phyloP scores from a whole-genome alignment of 176 grass and related monocot genomes.

The Avena sativa region DNA sequence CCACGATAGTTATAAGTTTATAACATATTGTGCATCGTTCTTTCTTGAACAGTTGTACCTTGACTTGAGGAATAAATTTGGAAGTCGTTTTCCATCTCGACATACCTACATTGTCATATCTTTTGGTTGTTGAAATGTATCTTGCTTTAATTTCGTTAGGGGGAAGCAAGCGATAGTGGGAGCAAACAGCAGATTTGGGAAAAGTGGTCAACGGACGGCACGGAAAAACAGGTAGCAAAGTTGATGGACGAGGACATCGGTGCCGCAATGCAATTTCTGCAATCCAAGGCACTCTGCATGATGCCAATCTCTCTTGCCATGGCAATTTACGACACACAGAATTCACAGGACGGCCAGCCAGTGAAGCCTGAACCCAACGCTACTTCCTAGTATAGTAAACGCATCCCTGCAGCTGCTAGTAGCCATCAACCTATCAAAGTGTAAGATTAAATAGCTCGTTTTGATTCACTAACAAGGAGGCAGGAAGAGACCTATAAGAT shows the following conservation, averaged over 20 bases:
- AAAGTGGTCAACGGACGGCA: constrained; percentile 98
- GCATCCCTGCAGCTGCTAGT: constrained; percentile 43
- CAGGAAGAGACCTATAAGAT: constrained; percentile 73
- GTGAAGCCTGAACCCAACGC: constrained; percentile 94
- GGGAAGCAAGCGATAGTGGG: constrained; percentile 84
- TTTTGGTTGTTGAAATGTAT: constrained; percentile 54
- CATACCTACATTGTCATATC: constrained; percentile 34
- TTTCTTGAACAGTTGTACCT: constrained; percentile 13
- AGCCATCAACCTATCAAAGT: constrained; percentile 45
- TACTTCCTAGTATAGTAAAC: constrained; percentile 71
- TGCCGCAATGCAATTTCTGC: constrained; percentile 96
- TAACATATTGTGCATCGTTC: constrained; percentile 13
- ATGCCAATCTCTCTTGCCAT: constrained; percentile 97
- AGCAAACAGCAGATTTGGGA: constrained; percentile 92
- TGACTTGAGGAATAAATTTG: constrained; percentile 31
- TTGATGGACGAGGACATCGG: constrained; percentile 96
- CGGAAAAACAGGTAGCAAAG: constrained; percentile 91
- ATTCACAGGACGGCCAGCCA: constrained; percentile 68
- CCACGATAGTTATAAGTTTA: not conserved
- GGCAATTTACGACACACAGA: constrained; percentile 94
- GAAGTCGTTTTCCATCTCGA: constrained; percentile 31
- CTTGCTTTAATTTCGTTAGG: constrained; percentile 64
- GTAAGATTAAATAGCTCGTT: constrained; percentile 56
- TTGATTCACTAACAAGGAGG: constrained; percentile 62
- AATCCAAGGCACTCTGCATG: constrained; percentile 99